Conservation (phyloP, 208 protist genomes). For the Trypanosomatidae sp. region DNA sequence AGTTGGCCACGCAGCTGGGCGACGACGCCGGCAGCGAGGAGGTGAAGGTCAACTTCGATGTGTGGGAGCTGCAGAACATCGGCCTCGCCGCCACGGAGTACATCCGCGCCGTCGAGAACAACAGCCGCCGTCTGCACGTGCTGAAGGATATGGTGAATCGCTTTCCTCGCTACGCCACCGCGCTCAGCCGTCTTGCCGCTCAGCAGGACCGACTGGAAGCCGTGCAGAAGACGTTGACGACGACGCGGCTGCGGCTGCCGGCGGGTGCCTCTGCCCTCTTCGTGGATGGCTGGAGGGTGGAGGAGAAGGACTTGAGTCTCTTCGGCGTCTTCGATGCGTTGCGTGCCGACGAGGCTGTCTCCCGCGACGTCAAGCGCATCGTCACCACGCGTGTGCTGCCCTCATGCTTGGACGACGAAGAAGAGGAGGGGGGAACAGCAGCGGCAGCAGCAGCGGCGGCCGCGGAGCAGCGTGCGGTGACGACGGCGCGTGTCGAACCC, state of each 20-base stretch:
- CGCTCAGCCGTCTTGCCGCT: conserved; percentile 32
- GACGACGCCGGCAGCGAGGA: conserved; percentile 33
- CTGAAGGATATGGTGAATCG: conserved; percentile 81
- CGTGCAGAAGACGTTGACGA: conserved; percentile 20
- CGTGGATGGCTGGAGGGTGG: conserved; percentile 48
- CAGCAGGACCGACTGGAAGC: conserved; percentile 12
- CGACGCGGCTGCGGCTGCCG: conserved; percentile 7
- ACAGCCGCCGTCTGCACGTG: conserved; percentile 53
- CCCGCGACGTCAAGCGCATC: neutral
- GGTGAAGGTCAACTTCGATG: conserved; percentile 61
- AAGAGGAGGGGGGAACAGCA: no score
- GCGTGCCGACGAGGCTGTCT: conserved; percentile 31
- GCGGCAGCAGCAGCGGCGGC: no score
- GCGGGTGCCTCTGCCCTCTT: conserved; percentile 32
- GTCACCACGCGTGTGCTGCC: conserved; percentile 4
- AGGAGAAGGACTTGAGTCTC: conserved; percentile 31
- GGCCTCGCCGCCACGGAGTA: conserved; percentile 54
- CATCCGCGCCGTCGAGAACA: conserved; percentile 34
- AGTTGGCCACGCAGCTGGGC: conserved; percentile 36
- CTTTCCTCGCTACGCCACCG: conserved; percentile 79
- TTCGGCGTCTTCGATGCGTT: conserved; percentile 54
- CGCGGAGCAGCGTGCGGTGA: no score
- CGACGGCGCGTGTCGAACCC: no score
- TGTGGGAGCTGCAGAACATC: conserved; percentile 71
- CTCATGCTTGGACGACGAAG: no score